Conservation (phyloP, 202 grass and related monocot species). For the Zizania palustris region DNA sequence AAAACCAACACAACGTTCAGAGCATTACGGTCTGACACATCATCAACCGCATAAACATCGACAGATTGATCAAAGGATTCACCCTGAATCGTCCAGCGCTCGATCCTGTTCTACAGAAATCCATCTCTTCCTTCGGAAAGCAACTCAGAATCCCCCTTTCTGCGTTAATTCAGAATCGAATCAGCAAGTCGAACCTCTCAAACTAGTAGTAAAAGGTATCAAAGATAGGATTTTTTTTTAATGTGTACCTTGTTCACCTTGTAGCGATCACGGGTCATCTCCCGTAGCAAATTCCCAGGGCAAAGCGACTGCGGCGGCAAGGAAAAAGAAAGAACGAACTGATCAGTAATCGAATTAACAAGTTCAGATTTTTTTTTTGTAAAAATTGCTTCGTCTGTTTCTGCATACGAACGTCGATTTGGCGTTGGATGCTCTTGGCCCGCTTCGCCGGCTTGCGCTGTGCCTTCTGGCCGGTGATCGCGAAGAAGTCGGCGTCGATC, state of each 20-base stretch:
- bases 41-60: constrained; percentile 22
- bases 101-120: constrained; percentile 32
- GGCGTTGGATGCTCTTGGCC: constrained; percentile 50
- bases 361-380: background rate
- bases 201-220: background rate
- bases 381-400: background rate
- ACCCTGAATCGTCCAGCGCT: no score
- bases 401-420: constrained; percentile 54
- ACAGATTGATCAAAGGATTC: no score
- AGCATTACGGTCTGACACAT: constrained; percentile 32
- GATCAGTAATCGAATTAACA: constrained; percentile 34
- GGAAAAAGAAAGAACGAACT: constrained; percentile 28
- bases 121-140: background rate
- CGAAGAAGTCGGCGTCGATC: constrained; percentile 65
- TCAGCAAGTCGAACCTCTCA: background rate
- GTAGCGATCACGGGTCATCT: constrained; percentile 57
- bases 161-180: constrained; percentile 35
- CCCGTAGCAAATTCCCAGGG: constrained; percentile 50
- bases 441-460: constrained; percentile 50
- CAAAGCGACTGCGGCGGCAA: constrained; percentile 32
- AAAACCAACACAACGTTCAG: background rate
- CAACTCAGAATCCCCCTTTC: constrained; percentile 52
- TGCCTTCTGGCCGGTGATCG: constrained; percentile 65
- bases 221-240: background rate
- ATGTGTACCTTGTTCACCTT: constrained; percentile 62